phyloP scores from a whole-genome alignment of 225 moss, liverwort and hornwort species.

The Polytrichum commune region DNA sequence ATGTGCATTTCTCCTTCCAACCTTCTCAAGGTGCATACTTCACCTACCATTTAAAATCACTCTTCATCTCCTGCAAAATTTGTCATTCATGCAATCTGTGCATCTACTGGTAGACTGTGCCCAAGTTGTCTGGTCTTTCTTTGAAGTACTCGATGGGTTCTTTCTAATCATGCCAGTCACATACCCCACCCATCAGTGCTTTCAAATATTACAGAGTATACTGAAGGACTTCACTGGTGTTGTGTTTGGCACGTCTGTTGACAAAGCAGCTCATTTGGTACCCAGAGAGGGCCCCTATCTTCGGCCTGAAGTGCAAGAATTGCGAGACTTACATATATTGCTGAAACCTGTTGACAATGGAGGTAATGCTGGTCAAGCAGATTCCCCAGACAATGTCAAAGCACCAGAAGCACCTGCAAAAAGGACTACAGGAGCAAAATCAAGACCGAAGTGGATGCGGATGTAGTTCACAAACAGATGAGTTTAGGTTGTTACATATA shows the following conservation, averaged over 20 bases:
- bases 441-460: slow-evolving; percentile 84
- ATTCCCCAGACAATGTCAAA: slow-evolving; percentile 27
- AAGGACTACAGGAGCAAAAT: slow-evolving; percentile 36
- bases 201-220: not conserved
- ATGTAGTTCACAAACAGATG: slow-evolving; percentile 23
- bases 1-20: slow-evolving; percentile 69
- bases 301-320: slow-evolving; percentile 76
- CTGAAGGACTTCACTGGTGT: not conserved
- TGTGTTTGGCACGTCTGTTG: not conserved
- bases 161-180: too few relatives aligned
- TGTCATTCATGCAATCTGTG: too few relatives aligned
- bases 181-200: not conserved
- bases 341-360: slow-evolving; percentile 26
- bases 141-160: too few relatives aligned
- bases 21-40: slow-evolving; percentile 42
- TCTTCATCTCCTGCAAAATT: too few relatives aligned
- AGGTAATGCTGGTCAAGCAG: slow-evolving; percentile 14
- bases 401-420: slow-evolving; percentile 38
- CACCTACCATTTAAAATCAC: not conserved
- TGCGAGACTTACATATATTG: slow-evolving; percentile 78
- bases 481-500: not conserved
- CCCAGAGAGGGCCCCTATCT: slow-evolving; percentile 60
- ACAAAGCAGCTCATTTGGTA: slow-evolving; percentile 19
- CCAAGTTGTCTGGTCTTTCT: too few relatives aligned
- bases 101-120: too few relatives aligned